phyloP scores from a whole-genome alignment of 1,284 basidiomycete genomes.

The Chondrostereum purpureum region DNA sequence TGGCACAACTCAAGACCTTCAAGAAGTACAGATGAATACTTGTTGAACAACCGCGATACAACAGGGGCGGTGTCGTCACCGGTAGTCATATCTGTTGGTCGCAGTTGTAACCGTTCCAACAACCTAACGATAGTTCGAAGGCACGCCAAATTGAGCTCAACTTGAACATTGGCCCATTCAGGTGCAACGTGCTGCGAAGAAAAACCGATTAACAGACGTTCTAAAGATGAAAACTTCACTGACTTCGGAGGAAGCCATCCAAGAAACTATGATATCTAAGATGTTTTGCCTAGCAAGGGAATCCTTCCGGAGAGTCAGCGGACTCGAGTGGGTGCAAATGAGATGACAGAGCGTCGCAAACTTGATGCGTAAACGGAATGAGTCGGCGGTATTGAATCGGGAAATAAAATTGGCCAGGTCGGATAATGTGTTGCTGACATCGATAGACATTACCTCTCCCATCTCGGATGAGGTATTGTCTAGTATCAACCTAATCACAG shows the following conservation, averaged over 20 bases:
- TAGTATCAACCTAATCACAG: constrained; percentile 69
- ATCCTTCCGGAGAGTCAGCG: constrained; percentile 61
- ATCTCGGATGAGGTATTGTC: constrained; percentile 61
- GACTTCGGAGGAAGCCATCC: constrained; percentile 56
- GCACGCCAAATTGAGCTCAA: constrained; percentile 69
- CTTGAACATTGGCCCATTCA: constrained; percentile 25
- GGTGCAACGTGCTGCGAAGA: constrained; percentile 7
- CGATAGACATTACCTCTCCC: constrained; percentile 61
- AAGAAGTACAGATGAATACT: constrained; percentile 64
- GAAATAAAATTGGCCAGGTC: constrained; percentile 63
- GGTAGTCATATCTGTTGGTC: constrained; percentile 45
- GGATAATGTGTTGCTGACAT: constrained; percentile 62
- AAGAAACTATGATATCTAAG: constrained; percentile 70
- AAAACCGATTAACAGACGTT: not conserved
- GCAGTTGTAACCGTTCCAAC: constrained; percentile 72
- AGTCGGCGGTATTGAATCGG: constrained; percentile 48
- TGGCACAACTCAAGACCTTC: constrained; percentile 52
- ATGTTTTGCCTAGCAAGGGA: constrained; percentile 61
- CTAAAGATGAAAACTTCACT: constrained; percentile 16
- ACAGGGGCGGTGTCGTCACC: constrained; percentile 65
- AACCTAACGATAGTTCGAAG: constrained; percentile 68
- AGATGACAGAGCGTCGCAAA: constrained; percentile 72
- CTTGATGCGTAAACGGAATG: constrained; percentile 65
- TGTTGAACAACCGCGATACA: constrained; percentile 72
- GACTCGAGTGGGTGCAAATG: constrained; percentile 57